Evolutionary conservation across 805 yeast species (phyloP).

Genomic region (Candida parachauliodes): DNA sequence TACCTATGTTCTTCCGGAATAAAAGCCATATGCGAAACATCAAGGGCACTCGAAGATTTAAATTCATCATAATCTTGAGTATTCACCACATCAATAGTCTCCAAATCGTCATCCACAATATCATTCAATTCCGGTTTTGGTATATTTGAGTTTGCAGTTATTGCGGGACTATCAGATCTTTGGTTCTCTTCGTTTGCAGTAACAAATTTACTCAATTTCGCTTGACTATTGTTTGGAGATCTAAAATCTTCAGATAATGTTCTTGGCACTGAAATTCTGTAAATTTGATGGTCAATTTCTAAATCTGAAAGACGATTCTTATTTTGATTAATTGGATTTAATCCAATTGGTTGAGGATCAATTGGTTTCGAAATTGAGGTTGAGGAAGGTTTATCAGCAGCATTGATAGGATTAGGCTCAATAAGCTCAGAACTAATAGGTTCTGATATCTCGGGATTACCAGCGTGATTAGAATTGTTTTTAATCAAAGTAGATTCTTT

Average conservation of each 20-base stretch:
- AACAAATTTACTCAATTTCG: conserved; percentile 1
- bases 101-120: conserved; percentile 1
- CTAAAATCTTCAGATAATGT: neutral
- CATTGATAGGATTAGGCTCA: neutral
- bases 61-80: conserved; percentile 1
- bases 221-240: neutral
- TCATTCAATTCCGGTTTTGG: conserved; percentile 7
- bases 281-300: conserved; percentile 2
- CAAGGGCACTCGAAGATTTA: conserved; percentile 1
- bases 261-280: conserved; percentile 4
- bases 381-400: too few relatives aligned
- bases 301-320: too few relatives aligned
- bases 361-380: neutral
- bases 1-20: neutral
- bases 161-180: neutral
- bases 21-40: neutral
- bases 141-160: conserved; percentile 1
- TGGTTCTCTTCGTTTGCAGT: neutral
- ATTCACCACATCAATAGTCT: neutral
- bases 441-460: neutral
- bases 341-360: neutral
- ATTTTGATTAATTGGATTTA: neutral
- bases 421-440: conserved; percentile 1
- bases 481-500: neutral
- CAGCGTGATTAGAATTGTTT: neutral